Evolutionary conservation across 2,329 filamentous ascomycete species (phyloP), one percentile per base, ranked within the genome.

Genomic region (Ceratocystis lukuohia): DNA sequence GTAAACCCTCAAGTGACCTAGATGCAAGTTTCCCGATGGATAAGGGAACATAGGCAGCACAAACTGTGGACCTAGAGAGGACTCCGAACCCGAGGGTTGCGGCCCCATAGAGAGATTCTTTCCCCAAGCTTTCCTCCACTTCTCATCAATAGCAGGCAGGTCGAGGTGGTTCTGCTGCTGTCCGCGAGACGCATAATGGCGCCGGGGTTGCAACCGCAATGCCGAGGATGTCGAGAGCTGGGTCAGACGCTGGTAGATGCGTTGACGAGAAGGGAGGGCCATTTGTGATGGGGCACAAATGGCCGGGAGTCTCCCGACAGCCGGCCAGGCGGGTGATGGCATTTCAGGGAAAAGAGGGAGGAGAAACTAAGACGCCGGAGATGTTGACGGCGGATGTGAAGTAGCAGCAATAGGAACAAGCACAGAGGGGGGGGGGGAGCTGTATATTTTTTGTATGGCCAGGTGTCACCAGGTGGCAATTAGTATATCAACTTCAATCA

Each of bases 1-100:
- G 77, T 96, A 96, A 62, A 95, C 90, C 61, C 91, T 86, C 48
- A 96, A 78, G 74, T 96, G 91, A 15, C 91, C 91, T 68, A 96
- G 84, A 74, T 96, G 91, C 33, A 96, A 81, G 37, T 85, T 86
- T 37, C 91, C 91, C 0, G 91, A 96, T 0, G 91, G 91, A 74
- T 96, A 96, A 0, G 91, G 91, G 73, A 96, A 96, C 91, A 96
- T 96, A 70, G 91, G 87, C 65, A 96, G 79, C 69, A 96, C 84
- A 74, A 93, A 96, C 74, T 80, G 80, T 67, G 76, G 75, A 53
- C 75, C 66, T 10, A 56, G 62, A 30, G 62, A 25, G 15, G 65
- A 45, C n/a, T 59, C 66, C 15, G 65, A 45, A 2, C 66, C 66
- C 5, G 65, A 63, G 7, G 69, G 61, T 41, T 64, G 61, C 37